Evolutionary conservation across 306 rosid genomes (phyloP).

Genomic region (Lithocarpus polystachyus): DNA sequence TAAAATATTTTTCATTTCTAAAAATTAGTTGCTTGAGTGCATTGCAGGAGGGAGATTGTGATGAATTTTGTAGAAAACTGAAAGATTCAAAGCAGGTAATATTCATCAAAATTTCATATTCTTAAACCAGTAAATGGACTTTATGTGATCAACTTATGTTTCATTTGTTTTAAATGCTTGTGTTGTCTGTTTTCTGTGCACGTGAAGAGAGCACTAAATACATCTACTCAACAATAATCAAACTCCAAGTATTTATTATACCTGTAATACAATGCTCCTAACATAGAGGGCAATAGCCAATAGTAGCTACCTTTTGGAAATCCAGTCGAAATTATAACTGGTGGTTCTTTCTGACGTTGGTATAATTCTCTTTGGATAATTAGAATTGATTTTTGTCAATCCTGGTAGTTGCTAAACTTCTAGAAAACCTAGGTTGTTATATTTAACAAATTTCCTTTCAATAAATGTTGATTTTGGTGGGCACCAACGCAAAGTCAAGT

Average conservation of each 20-base stretch:
- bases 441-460: background rate
- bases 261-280: conserved; percentile 14
- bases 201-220: conserved; percentile 89
- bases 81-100: conserved; percentile 82
- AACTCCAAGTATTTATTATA: conserved; percentile 62
- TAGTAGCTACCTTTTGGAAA: background rate
- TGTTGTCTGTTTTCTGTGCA: conserved; percentile 76
- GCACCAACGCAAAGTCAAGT: background rate
- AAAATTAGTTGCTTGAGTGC: conserved; percentile 80
- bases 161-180: conserved; percentile 58
- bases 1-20: background rate
- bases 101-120: conserved; percentile 19
- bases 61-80: conserved; percentile 53
- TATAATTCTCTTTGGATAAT: conserved; percentile 7
- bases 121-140: conserved; percentile 10
- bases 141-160: conserved; percentile 20
- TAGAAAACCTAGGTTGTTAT: background rate
- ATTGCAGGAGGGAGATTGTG: conserved; percentile 68
- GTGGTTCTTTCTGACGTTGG: background rate
- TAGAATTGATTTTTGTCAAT: background rate
- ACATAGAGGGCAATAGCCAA: background rate
- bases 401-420: background rate
- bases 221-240: conserved; percentile 70
- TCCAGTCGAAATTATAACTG: background rate
- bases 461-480: background rate